These are phyloP conservation scores for Cercophora scortea DNA, from an alignment of 495 filamentous ascomycete species.

Conservation along the genomic window DNA sequence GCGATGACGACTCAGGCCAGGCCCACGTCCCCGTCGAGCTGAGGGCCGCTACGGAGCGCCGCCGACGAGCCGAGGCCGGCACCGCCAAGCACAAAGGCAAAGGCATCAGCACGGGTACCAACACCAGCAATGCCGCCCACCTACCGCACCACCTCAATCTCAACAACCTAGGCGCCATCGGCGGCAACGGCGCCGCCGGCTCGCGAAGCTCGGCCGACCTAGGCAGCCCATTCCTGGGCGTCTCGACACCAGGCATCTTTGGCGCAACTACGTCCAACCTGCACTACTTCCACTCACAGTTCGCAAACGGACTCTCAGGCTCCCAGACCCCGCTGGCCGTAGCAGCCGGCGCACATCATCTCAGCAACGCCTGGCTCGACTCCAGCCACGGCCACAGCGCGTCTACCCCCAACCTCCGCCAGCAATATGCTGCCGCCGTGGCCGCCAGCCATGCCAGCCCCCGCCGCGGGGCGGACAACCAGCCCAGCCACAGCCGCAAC, in stretches of 20 bases:
- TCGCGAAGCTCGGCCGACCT: constrained; percentile 34
- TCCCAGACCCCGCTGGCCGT: constrained; percentile 81
- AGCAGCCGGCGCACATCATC: constrained; percentile 58
- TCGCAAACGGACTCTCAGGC: constrained; percentile 71
- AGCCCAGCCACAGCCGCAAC: constrained; percentile 30
- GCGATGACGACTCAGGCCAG: constrained; percentile 23
- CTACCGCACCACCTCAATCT: constrained; percentile 30
- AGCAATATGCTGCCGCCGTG: constrained; percentile 3
- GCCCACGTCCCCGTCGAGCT: constrained; percentile 30
- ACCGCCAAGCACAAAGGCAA: not conserved
- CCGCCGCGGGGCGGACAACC: not conserved
- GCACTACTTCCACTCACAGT: constrained; percentile 82
- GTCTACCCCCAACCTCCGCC: constrained; percentile 20
- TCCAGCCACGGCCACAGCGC: constrained; percentile 21
- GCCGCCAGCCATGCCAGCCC: not conserved
- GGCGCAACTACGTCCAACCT: constrained; percentile 75
- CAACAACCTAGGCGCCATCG: not conserved
- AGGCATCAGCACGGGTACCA: constrained; percentile 4
- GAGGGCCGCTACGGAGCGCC: constrained; percentile 32
- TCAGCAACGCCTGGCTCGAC: constrained; percentile 33
- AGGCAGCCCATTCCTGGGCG: constrained; percentile 57
- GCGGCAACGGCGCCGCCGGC: constrained; percentile 9
- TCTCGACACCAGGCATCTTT: constrained; percentile 68
- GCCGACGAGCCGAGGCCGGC: constrained; percentile 23
- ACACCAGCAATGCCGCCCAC: constrained; percentile 1